Conservation (phyloP, 148 eudicot genomes). For the Hydrangea macrophylla region DNA sequence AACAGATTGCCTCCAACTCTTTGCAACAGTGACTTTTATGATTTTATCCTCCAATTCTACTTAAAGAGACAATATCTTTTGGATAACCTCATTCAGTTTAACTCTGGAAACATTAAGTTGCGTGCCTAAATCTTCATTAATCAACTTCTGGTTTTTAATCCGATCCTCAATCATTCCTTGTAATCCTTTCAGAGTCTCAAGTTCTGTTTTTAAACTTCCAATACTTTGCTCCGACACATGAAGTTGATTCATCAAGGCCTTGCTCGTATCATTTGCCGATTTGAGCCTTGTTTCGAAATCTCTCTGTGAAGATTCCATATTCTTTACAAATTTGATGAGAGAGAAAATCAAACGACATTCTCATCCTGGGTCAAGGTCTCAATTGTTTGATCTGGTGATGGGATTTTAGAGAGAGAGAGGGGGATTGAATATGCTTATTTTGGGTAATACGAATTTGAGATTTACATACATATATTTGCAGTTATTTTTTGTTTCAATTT, state of each 20-base stretch:
- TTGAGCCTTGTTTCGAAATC: constrained; percentile 27
- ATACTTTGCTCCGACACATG: constrained; percentile 37
- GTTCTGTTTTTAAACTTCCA: constrained; percentile 36
- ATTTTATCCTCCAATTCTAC: constrained; percentile 75
- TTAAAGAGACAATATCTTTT: constrained; percentile 65
- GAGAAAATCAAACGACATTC: no score
- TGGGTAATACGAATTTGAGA: no score
- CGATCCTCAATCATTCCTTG: constrained; percentile 55
- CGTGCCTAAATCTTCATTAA: constrained; percentile 73
- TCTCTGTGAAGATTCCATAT: constrained; percentile 19
- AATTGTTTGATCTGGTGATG: no score
- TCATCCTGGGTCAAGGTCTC: no score
- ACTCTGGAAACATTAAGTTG: constrained; percentile 59
- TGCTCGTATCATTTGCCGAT: constrained; percentile 26
- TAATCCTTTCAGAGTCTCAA: constrained; percentile 39
- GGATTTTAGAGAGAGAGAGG: no score
- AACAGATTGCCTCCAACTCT: constrained; percentile 74
- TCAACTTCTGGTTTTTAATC: constrained; percentile 59
- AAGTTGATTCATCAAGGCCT: constrained; percentile 32
- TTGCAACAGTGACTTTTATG: constrained; percentile 60
- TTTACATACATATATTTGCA: no score
- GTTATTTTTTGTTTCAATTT: no score
- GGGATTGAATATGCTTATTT: no score
- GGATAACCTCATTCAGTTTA: constrained; percentile 47
- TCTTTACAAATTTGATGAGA: no score